Conservation (phyloP, 495 filamentous ascomycete genomes). For the Staphylotrichum longicolle region DNA sequence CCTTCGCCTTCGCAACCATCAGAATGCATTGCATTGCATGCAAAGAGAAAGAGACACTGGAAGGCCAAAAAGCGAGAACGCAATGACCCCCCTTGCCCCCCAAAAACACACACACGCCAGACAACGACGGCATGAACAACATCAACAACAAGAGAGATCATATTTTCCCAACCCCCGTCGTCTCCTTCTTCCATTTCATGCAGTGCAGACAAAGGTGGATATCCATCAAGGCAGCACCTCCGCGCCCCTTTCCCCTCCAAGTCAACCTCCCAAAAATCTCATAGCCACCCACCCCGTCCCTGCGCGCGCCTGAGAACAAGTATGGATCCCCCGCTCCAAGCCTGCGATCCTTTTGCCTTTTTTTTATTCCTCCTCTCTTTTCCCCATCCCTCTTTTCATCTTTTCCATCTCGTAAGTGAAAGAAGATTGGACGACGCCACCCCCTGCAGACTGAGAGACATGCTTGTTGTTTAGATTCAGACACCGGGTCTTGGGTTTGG, state of each 20-base stretch:
- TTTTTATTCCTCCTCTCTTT: too few relatives aligned
- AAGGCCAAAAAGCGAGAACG: too few relatives aligned
- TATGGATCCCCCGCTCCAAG: background rate
- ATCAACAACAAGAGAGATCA: background rate
- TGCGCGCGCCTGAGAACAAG: background rate
- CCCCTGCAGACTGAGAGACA: background rate
- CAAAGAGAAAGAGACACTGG: too few relatives aligned
- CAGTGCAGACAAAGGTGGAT: background rate
- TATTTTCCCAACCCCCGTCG: slow-evolving; percentile 3
- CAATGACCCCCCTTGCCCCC: background rate
- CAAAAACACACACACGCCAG: background rate
- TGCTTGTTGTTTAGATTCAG: slow-evolving; percentile 1
- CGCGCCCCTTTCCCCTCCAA: too few relatives aligned
- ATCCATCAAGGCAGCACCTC: background rate
- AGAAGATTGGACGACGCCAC: background rate
- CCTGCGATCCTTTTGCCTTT: too few relatives aligned
- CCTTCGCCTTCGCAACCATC: too few relatives aligned
- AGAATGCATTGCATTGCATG: too few relatives aligned
- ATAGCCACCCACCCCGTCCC: background rate
- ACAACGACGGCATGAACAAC: too few relatives aligned
- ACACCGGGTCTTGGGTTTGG: background rate
- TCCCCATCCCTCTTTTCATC: too few relatives aligned
- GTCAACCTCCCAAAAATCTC: too few relatives aligned
- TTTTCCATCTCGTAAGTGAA: too few relatives aligned
- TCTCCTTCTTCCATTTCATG: background rate